phyloP scores from a whole-genome alignment of 768 basidiomycete species.

The Suillus subaureus region DNA sequence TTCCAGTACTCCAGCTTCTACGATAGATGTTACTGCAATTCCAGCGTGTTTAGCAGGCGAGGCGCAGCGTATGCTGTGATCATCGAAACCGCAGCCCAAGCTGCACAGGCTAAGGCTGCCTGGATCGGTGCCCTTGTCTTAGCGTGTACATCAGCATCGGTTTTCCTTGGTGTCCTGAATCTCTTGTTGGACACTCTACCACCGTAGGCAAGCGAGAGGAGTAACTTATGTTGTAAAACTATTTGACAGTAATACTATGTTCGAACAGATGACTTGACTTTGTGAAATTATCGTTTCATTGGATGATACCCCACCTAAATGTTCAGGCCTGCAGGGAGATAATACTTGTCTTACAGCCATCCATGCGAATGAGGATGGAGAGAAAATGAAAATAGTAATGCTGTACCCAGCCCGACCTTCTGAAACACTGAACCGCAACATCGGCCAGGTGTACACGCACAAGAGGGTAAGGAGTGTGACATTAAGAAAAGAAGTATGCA shows the following conservation, averaged over 20 bases:
- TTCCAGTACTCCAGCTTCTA: conserved; percentile 27
- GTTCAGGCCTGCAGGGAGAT: not conserved
- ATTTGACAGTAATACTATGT: not conserved
- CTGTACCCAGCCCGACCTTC: not conserved
- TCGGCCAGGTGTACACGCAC: not conserved
- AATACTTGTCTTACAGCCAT: not conserved
- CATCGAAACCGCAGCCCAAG: conserved; percentile 16
- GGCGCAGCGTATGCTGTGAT: not conserved
- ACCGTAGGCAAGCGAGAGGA: not conserved
- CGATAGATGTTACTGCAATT: conserved; percentile 26
- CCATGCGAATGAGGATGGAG: not conserved
- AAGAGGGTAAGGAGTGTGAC: no score
- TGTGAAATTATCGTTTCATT: not conserved
- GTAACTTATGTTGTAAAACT: conserved; percentile 5
- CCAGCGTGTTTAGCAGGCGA: conserved; percentile 20
- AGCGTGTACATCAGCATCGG: conserved; percentile 21
- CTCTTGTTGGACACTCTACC: conserved; percentile 24
- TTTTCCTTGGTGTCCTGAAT: conserved; percentile 33
- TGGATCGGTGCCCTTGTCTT: conserved; percentile 42
- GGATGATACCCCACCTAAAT: not conserved
- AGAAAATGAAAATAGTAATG: not conserved
- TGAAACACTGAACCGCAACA: not conserved
- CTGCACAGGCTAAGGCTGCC: conserved; percentile 24
- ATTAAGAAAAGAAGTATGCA: no score
- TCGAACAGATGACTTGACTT: not conserved